phyloP scores from a whole-genome alignment of 768 basidiomycete species.

The Rhizopogon sp. region DNA sequence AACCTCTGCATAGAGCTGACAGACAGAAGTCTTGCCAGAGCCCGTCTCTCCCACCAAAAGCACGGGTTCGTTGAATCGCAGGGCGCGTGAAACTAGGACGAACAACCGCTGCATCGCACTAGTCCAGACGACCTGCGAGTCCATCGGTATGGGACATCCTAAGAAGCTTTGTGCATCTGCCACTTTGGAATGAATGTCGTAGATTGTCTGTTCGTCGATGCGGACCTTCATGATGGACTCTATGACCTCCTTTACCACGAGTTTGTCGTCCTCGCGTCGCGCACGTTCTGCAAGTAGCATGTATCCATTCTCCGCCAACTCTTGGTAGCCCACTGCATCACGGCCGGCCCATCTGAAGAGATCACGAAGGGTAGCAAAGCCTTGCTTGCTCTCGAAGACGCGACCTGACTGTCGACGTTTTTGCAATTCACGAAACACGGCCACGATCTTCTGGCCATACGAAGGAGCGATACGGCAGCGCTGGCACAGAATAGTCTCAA shows the following conservation, averaged over 20 bases:
- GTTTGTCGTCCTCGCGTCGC: constrained; percentile 79
- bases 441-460: constrained; percentile 85
- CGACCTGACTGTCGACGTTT: constrained; percentile 85
- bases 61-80: constrained; percentile 90
- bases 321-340: constrained; percentile 84
- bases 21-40: constrained; percentile 95
- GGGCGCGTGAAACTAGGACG: constrained; percentile 75
- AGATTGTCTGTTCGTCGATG: constrained; percentile 70
- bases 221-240: constrained; percentile 84
- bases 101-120: constrained; percentile 88
- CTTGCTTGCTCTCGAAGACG: constrained; percentile 96
- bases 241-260: constrained; percentile 87
- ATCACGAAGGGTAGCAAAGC: constrained; percentile 95
- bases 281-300: constrained; percentile 95
- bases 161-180: constrained; percentile 43
- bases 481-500: constrained; percentile 92
- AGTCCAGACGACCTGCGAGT: constrained; percentile 79
- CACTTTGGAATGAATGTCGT: constrained; percentile 44
- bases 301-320: constrained; percentile 93
- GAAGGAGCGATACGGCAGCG: constrained; percentile 92
- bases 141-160: constrained; percentile 46
- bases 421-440: constrained; percentile 89
- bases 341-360: constrained; percentile 96
- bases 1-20: constrained; percentile 79
- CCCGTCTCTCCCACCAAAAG: constrained; percentile 97